Conservation (phyloP, 257 asterid genomes). For the Eucommia ulmoides region DNA sequence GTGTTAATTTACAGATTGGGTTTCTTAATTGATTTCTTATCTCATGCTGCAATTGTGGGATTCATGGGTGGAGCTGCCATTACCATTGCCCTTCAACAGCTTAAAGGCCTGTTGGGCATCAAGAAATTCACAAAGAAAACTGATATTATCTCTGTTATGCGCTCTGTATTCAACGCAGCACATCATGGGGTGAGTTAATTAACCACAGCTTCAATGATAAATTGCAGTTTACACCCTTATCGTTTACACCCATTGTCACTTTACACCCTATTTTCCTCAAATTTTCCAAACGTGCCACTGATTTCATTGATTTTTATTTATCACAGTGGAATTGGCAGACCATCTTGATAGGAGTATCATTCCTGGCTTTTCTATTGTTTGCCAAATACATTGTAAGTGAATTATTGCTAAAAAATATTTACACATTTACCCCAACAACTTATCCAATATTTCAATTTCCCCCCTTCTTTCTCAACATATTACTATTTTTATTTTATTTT, state of each 20-base stretch:
- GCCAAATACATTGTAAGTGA: constrained; percentile 50
- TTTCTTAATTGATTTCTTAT: constrained; percentile 65
- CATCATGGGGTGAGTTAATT: constrained; percentile 62
- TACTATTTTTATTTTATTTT: not conserved
- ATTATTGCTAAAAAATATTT: not conserved
- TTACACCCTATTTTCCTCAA: not conserved
- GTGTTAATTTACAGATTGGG: constrained; percentile 35
- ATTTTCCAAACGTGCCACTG: not conserved
- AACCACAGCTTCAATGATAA: not conserved
- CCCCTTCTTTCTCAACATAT: not conserved
- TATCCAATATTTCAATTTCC: too few relatives aligned
- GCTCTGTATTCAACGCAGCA: constrained; percentile 29
- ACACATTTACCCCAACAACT: too few relatives aligned
- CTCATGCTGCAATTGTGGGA: constrained; percentile 68
- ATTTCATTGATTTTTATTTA: not conserved
- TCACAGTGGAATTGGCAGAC: constrained; percentile 82
- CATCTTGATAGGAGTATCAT: constrained; percentile 40
- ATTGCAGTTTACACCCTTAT: too few relatives aligned
- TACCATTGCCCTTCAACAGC: constrained; percentile 69
- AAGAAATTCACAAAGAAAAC: constrained; percentile 54
- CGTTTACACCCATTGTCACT: too few relatives aligned
- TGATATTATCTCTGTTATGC: constrained; percentile 54
- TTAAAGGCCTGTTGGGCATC: constrained; percentile 61
- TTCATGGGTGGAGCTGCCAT: constrained; percentile 79
- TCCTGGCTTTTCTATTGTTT: constrained; percentile 46